These are phyloP conservation scores for Medicago ruthenica DNA, from an alignment of 306 rosid genomes.

Conservation along the genomic window DNA sequence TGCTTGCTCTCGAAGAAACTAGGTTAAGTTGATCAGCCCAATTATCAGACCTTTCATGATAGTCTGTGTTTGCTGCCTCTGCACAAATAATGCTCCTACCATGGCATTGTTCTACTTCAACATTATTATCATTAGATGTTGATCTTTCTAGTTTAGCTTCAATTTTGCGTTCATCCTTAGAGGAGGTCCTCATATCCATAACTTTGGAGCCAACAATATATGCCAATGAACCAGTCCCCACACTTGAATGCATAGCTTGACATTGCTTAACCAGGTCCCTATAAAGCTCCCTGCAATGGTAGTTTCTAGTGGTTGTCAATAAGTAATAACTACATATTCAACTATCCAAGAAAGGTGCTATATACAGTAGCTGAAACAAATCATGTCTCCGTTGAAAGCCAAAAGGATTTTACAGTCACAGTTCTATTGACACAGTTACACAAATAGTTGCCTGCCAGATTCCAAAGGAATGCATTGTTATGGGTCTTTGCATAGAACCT, in stretches of 20 bases:
- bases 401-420: slow-evolving; percentile 21
- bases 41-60: slow-evolving; percentile 62
- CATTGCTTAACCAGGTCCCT: slow-evolving; percentile 79
- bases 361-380: slow-evolving; percentile 32
- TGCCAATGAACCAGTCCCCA: slow-evolving; percentile 96
- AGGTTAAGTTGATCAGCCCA: slow-evolving; percentile 62
- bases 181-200: slow-evolving; percentile 87
- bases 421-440: slow-evolving; percentile 23
- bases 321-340: slow-evolving; percentile 29
- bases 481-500: not conserved
- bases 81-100: slow-evolving; percentile 57
- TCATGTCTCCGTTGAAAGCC: slow-evolving; percentile 32
- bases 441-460: slow-evolving; percentile 28
- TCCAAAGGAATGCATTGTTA: slow-evolving; percentile 36
- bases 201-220: slow-evolving; percentile 91
- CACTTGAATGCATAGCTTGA: slow-evolving; percentile 84
- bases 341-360: slow-evolving; percentile 32
- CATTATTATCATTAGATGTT: slow-evolving; percentile 53
- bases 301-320: slow-evolving; percentile 38
- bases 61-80: slow-evolving; percentile 51
- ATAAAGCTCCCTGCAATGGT: slow-evolving; percentile 77
- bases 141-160: slow-evolving; percentile 59
- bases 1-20: slow-evolving; percentile 62
- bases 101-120: slow-evolving; percentile 53
- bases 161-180: slow-evolving; percentile 57